Evolutionary conservation across 2,329 filamentous ascomycete species (phyloP), one percentile per base, ranked within the genome.

Genomic region (Coniochaeta ligniaria): DNA sequence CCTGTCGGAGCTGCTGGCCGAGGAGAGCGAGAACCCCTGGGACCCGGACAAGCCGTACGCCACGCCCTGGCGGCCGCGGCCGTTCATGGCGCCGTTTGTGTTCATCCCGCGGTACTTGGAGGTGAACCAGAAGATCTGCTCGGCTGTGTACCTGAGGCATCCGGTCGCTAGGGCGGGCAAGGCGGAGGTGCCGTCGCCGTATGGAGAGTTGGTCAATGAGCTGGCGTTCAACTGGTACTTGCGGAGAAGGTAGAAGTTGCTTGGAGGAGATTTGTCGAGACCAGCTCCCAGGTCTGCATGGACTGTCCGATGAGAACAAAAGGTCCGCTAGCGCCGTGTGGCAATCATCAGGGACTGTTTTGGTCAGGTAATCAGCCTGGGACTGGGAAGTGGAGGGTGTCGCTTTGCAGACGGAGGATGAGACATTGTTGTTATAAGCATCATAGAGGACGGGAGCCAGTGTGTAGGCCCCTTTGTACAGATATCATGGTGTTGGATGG

Each of bases 71-170:
- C 78, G 83, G 65, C 95, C 95, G 14, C 83, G 92, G 60, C 83
- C 89, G 59, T 98, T 85, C 75, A 96, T 99, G 90, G 82, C 85
- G 58, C 87, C 93, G 0, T 99, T 99, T 75, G 92, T 93, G 26
- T 97, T 96, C 75, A 92, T 99, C 66, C 95, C 95, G 12, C 82
- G 90, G 59, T 99, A 98, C 74, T 84, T 99, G 63, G 96, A 99
- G 78, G 95, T 99, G 68, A 97, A 98, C 80, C 95, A 96, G 75
- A 96, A 93, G 71, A 90, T 98, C 69, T 99, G 95, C 76, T 89
- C 93, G 1, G 95, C 95, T 12, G 92, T 99, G 45, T 99, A 99
- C 74, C 78, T 99, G 63, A 84, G 95, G 61, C 94, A 99, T 78
- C 95, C 95, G 0, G 94, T 98, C 50, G 95, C 92, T 28, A 83